Percentiles rank a stretch among this genome's conserved stretches.
Conservation (phyloP, 1,284 basidiomycete genomes). For the Megacollybia platyphylla region DNA sequence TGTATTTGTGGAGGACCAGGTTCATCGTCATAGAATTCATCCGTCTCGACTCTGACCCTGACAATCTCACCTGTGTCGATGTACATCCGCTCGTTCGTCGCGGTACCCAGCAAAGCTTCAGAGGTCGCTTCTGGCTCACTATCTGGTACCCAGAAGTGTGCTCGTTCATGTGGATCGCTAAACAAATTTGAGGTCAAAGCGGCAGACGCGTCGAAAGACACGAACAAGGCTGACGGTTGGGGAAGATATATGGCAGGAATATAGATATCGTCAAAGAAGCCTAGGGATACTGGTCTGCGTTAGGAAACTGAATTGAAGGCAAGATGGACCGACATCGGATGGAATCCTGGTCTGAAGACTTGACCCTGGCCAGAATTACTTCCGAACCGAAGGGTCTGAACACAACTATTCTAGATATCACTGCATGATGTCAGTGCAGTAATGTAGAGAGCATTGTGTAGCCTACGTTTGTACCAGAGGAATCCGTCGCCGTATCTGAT, state of each 20-base stretch:
- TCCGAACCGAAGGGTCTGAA: slow-evolving; percentile 90
- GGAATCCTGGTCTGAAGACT: slow-evolving; percentile 72
- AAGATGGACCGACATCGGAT: slow-evolving; percentile 53
- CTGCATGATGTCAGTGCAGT: slow-evolving; percentile 24
- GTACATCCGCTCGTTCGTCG: slow-evolving; percentile 67
- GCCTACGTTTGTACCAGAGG: slow-evolving; percentile 82
- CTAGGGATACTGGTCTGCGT: slow-evolving; percentile 55
- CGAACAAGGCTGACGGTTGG: slow-evolving; percentile 69
- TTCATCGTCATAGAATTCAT: slow-evolving; percentile 86
- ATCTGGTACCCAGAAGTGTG: slow-evolving; percentile 71
- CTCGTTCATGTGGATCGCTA: slow-evolving; percentile 73
- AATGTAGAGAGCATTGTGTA: slow-evolving; percentile 3
- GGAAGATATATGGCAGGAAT: slow-evolving; percentile 65
- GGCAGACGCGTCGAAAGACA: slow-evolving; percentile 6
- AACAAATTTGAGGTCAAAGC: slow-evolving; percentile 1
- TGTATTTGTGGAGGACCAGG: slow-evolving; percentile 72
- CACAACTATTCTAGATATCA: slow-evolving; percentile 82
- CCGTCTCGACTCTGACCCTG: slow-evolving; percentile 79
- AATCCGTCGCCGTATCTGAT: slow-evolving; percentile 92
- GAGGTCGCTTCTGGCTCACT: slow-evolving; percentile 41
- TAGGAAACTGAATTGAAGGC: slow-evolving; percentile 2
- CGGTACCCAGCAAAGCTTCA: slow-evolving; percentile 53
- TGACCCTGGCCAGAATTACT: slow-evolving; percentile 81
- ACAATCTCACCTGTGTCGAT: slow-evolving; percentile 76
- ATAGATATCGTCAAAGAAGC: slow-evolving; percentile 93